Evolutionary conservation across 2,329 filamentous ascomycete genomes (phyloP), one percentile per base, ranked within the genome.

Genomic region (Xylariaceae sp.): DNA sequence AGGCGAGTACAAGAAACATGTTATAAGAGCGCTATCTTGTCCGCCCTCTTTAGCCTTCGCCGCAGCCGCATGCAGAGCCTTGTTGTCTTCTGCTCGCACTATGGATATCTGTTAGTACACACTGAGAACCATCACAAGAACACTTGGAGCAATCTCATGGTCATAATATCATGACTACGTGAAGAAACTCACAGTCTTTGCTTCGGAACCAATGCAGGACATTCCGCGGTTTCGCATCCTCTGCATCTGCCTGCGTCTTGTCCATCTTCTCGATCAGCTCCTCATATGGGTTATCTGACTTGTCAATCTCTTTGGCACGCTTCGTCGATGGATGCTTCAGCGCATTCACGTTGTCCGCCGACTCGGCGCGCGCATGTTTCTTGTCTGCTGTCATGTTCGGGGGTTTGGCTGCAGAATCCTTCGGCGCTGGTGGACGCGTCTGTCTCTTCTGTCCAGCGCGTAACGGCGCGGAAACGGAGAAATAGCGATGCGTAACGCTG

Each of bases 271-370:
- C 35, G 17, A 44, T 9, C 1, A 55, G 44, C 22, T 43, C 35
- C 3, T 47, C 37, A 32, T 48, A 38, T 2, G 54, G 53, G 15
- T 49, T 51, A 6, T 55, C 48, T 9, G 46, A 33, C 3, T 38
- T 38, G 34, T 54, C 51, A 12, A 57, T 43, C 42, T 57, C 50
- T 41, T 55, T 57, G 33, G 53, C 50, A 9, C 53, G 51, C 22
- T 57, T 55, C n/a, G 53, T 52, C 4, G 54, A 51, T 30, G 53
- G 53, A 33, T 55, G 54, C 31, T 47, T 50, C 12, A 55, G 53
- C 17, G 49, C 43, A 13, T 54, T 44, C 11, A 11, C 22, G 8
- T 54, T 34, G 19, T 35, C 52, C 11, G 44, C 41, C 4, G 53
- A 54, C 7, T 28, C 8, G 1, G 46, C 38, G 15, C 53, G 53